Conservation (phyloP, 805 yeast genomes). For the Alloascoidea hylecoeti region DNA sequence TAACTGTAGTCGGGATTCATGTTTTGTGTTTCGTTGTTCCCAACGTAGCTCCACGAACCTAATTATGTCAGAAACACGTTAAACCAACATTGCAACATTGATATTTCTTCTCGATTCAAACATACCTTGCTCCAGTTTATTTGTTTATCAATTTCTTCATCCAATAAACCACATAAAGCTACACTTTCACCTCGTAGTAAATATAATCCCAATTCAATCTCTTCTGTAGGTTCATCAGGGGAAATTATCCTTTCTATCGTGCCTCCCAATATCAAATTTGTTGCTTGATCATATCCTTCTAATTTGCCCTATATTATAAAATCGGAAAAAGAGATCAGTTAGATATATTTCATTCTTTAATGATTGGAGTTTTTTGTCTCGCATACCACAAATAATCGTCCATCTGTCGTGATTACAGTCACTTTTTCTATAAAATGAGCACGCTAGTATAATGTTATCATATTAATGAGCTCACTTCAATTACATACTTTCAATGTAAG, state of each 20-base stretch:
- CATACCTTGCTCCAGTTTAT: slow-evolving; percentile 19
- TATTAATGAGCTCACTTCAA: slow-evolving; percentile 1
- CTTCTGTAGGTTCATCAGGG: slow-evolving; percentile 12
- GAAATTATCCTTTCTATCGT: slow-evolving; percentile 15
- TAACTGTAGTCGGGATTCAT: slow-evolving; percentile 2
- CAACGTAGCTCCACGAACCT: slow-evolving; percentile 8
- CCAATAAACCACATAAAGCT: slow-evolving; percentile 17
- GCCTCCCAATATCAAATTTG: slow-evolving; percentile 16
- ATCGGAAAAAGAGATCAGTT: not conserved
- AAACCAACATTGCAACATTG: slow-evolving; percentile 4
- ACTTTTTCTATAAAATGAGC: slow-evolving; percentile 10
- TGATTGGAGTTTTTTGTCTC: not conserved
- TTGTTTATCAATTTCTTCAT: slow-evolving; percentile 14
- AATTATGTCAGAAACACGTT: slow-evolving; percentile 2
- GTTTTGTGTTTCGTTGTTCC: slow-evolving; percentile 11
- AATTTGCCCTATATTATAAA: slow-evolving; percentile 13
- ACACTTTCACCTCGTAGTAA: slow-evolving; percentile 21
- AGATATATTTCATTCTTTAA: not conserved
- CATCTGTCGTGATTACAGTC: slow-evolving; percentile 19
- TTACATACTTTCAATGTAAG: slow-evolving; percentile 7
- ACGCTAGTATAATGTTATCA: slow-evolving; percentile 7
- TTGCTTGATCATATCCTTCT: slow-evolving; percentile 21
- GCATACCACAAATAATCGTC: slow-evolving; percentile 12
- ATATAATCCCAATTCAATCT: slow-evolving; percentile 17
- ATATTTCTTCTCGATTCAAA: slow-evolving; percentile 7